Base-by-base conservation (phyloP, 805 yeast species). In the Candida orba region DNA sequence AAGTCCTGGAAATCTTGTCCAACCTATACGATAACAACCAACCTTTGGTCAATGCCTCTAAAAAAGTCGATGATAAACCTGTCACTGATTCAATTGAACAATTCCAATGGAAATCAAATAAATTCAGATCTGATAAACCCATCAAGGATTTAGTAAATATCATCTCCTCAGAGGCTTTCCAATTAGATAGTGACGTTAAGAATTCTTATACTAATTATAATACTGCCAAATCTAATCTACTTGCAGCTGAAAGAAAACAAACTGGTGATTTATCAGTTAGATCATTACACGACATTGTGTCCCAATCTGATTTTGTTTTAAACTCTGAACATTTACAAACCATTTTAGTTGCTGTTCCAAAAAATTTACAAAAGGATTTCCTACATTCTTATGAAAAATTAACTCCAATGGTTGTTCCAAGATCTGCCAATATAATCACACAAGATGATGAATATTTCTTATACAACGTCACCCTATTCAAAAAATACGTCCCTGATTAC, bases 241-340 rank as follows among this genome's bases (percentile, higher is more conserved):
- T 81, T 39, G 89, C 96, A 12, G 91, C 95, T 9, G 95, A 91
- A 64, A 79, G 97, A 58, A 90, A 90, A 67, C 84, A 84, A 63
- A 83, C 86, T 33, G 99, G 99, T 46, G 96, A 93, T 62, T 73
- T 93, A 52, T 82, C 96, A 4, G 90, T 91, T 44, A 81, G 86
- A 62, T 85, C 96, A 4, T 71, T 93, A 48, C 97, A 91, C 60
- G 93, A 87, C 57, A 75, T 91, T 44, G 96, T 93, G 41, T 76
- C 76, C 41, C 83, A 88, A 10, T 79, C 79, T 41, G 88, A 93
- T 57, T 86, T 93, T 62, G 90, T 93, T 14, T 69, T 84, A 52
- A 78, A 79, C 54, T 84, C 95, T 6, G 98, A 91, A 50, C 86
- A 90, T 63, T 73, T 93, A 59, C 79, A 81, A 39, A 88, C 96